Base-by-base conservation (phyloP, 2,329 filamentous ascomycete species). In the Lecanoromycetidae sp. region DNA sequence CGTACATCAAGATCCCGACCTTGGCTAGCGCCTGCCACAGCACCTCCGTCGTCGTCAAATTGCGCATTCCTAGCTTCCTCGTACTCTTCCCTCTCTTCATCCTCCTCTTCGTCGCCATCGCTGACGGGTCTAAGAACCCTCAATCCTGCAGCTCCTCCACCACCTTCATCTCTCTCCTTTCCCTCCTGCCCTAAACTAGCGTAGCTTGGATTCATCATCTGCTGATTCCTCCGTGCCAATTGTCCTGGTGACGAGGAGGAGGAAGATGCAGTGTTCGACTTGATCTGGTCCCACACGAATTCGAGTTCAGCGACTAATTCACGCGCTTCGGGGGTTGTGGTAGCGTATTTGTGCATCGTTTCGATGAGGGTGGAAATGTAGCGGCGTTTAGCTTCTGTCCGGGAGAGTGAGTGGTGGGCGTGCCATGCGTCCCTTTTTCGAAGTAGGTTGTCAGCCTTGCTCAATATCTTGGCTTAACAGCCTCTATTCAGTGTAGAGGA, bases 251-350 rank as follows among this genome's bases (percentile, higher is more conserved):
- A 61, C 64, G 22, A 67, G 61, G 52, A 61, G 54, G 53, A 61
- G 55, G 54, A 65, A 3, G 82, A 78, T 9, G 78, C 64, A 7
- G 72, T 77, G 58, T 90, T 95, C 56, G 82, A 83, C 64, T 91
- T 94, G 57, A 98, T 90, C 63, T 96, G 91, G 57, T 95, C 87
- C 91, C 91, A 98, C 32, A 98, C 90, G 58, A 96, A 98, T 66
- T 98, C 91, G n/a, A 98, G 77, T 64, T 98, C 91, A 8, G 80
- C 75, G 30, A 96, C 88, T 32, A 98, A 74, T 65, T 94, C 88
- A 50, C 82, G 76, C 6, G 87, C 87, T 61, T 94, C 87, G 40
- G 66, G 60, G 0, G 87, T 95, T 33, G 82, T 75, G 35, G 75
- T 91, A 41, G 91, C 91, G 69, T 94, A 96, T 61, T 80, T 78